Evolutionary conservation across 495 filamentous ascomycete genomes (phyloP).

Genomic region (Trichodelitschia bisporula): DNA sequence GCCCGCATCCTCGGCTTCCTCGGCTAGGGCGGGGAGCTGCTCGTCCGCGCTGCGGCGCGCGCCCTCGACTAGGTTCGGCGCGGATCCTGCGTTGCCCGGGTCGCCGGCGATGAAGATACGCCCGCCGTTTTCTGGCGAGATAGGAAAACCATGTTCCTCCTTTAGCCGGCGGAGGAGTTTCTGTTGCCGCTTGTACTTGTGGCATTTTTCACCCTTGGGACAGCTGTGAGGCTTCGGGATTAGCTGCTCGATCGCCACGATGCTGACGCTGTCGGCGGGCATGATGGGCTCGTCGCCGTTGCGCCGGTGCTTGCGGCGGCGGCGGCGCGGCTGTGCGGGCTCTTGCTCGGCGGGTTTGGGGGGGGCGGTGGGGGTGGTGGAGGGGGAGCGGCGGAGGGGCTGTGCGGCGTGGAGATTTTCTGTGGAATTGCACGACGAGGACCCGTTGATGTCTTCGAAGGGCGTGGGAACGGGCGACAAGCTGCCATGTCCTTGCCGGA

Average conservation of each 20-base stretch:
- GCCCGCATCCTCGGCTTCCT: too few relatives aligned
- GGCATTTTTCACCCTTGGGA: constrained; percentile 72
- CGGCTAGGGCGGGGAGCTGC: constrained; percentile 38
- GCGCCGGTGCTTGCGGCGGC: constrained; percentile 21
- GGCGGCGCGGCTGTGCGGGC: constrained; percentile 20
- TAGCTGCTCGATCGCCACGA: constrained; percentile 76
- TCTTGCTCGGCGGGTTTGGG: too few relatives aligned
- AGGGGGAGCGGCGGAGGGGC: constrained; percentile 3
- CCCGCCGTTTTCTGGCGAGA: constrained; percentile 25
- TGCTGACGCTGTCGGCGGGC: constrained; percentile 64
- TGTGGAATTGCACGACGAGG: too few relatives aligned
- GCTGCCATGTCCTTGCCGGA: constrained; percentile 24
- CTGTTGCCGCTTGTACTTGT: constrained; percentile 54
- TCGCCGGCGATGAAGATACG: constrained; percentile 43
- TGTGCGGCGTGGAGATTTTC: constrained; percentile 3
- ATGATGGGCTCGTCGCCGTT: constrained; percentile 33
- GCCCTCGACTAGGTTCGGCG: constrained; percentile 22
- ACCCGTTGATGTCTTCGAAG: constrained; percentile 16
- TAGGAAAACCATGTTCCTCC: constrained; percentile 35
- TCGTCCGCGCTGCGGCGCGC: constrained; percentile 30
- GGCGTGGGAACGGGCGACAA: constrained; percentile 21
- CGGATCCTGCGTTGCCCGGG: constrained; percentile 43
- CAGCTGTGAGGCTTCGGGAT: constrained; percentile 68
- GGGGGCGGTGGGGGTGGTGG: constrained; percentile 13
- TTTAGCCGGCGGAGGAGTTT: constrained; percentile 39